phyloP scores from a whole-genome alignment of 441 rosid species.

The Francoa sonchifolia region DNA sequence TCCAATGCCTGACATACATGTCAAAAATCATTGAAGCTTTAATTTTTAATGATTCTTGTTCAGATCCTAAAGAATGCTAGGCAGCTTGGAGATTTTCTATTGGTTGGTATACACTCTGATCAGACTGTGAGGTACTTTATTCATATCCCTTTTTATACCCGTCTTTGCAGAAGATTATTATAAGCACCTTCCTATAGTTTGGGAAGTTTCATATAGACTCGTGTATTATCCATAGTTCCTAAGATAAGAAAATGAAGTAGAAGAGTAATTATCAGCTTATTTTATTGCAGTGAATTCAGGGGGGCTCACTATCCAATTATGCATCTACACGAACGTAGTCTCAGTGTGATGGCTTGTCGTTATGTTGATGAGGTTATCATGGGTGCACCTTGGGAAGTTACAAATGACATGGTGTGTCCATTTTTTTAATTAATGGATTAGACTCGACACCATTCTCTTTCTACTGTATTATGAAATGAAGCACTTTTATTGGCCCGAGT shows the following conservation, averaged over 20 bases:
- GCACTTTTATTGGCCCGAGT: background rate
- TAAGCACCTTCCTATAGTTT: no score
- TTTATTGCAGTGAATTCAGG: slow-evolving; percentile 53
- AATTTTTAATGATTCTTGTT: slow-evolving; percentile 12
- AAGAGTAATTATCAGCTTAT: background rate
- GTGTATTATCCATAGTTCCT: no score
- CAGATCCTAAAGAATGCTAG: slow-evolving; percentile 81
- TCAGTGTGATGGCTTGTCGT: slow-evolving; percentile 84
- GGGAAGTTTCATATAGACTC: no score
- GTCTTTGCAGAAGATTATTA: no score
- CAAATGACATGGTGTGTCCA: slow-evolving; percentile 66
- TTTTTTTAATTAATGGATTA: background rate
- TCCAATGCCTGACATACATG: no score
- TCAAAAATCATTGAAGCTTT: background rate
- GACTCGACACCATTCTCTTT: background rate
- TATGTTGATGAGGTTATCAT: slow-evolving; percentile 96
- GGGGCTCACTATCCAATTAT: slow-evolving; percentile 69
- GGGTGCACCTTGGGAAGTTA: slow-evolving; percentile 94
- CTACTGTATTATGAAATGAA: background rate
- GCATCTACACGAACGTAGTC: slow-evolving; percentile 88
- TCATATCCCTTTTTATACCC: background rate
- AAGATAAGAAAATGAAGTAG: background rate
- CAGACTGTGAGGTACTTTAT: slow-evolving; percentile 63
- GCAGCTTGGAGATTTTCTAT: slow-evolving; percentile 83
- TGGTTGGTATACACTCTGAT: slow-evolving; percentile 74